Conservation (phyloP, 1,284 basidiomycete genomes). For the Entoloma clypeatum region DNA sequence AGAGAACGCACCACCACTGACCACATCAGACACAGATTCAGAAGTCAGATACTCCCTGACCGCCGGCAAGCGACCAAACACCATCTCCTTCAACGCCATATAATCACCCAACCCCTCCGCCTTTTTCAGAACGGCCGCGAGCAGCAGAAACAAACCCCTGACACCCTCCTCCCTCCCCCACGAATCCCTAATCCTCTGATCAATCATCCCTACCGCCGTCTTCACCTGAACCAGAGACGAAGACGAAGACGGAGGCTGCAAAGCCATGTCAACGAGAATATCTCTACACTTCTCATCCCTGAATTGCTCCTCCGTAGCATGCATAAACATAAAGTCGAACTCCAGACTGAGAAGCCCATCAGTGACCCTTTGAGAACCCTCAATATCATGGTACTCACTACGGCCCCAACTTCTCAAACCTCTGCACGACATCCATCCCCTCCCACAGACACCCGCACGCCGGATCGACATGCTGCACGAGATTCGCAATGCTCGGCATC, state of each 20-base stretch:
- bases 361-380: background rate
- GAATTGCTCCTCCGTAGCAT: slow-evolving; percentile 29
- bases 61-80: slow-evolving; percentile 32
- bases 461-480: slow-evolving; percentile 44
- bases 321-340: slow-evolving; percentile 46
- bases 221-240: slow-evolving; percentile 30
- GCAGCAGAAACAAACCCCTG: slow-evolving; percentile 30
- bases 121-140: slow-evolving; percentile 32
- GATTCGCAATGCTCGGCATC: slow-evolving; percentile 36
- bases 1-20: slow-evolving; percentile 31
- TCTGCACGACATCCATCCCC: slow-evolving; percentile 24
- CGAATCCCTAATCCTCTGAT: slow-evolving; percentile 32
- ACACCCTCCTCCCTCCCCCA: slow-evolving; percentile 18
- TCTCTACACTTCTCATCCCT: slow-evolving; percentile 23
- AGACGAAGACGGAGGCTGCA: slow-evolving; percentile 22
- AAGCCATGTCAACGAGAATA: slow-evolving; percentile 30
- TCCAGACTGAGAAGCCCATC: slow-evolving; percentile 28
- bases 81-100: slow-evolving; percentile 34
- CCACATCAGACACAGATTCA: slow-evolving; percentile 17
- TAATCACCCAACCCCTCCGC: slow-evolving; percentile 27
- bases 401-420: slow-evolving; percentile 17
- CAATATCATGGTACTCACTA: slow-evolving; percentile 27
- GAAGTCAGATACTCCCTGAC: slow-evolving; percentile 33
- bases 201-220: slow-evolving; percentile 36
- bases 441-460: slow-evolving; percentile 41